A percentile compares a stretch with the other conserved stretches of the same genome.
Conservation (phyloP, 2,329 filamentous ascomycete genomes). For the Curvularia spicifera region DNA sequence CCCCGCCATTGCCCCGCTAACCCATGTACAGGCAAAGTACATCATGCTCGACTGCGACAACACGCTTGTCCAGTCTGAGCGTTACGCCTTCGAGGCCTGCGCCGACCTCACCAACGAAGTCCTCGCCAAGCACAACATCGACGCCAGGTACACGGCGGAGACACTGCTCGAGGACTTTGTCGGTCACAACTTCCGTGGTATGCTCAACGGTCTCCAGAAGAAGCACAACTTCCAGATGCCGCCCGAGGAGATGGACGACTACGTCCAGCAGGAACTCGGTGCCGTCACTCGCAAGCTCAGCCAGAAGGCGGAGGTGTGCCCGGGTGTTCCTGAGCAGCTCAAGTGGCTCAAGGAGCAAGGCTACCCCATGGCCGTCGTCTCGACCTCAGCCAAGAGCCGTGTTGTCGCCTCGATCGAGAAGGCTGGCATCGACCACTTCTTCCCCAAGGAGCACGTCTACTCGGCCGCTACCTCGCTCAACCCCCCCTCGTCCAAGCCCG, state of each 20-base stretch:
- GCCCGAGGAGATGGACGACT: conserved; percentile 72
- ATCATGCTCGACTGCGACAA: conserved; percentile 72
- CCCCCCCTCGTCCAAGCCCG: conserved; percentile 85
- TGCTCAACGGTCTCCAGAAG: conserved; percentile 78
- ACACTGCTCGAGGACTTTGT: conserved; percentile 86
- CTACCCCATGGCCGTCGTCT: conserved; percentile 81
- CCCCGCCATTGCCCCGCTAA: conserved; percentile 33
- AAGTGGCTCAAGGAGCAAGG: conserved; percentile 68
- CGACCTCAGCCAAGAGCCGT: conserved; percentile 77
- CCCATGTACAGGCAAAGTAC: conserved; percentile 52
- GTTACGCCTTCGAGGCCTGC: conserved; percentile 89
- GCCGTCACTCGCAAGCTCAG: conserved; percentile 82
- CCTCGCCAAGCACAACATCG: conserved; percentile 69
- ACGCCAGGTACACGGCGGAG: conserved; percentile 76
- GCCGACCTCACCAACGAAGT: conserved; percentile 89
- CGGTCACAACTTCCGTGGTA: conserved; percentile 92
- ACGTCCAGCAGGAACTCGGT: conserved; percentile 79
- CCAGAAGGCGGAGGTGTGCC: conserved; percentile 70
- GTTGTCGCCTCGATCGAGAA: conserved; percentile 80
- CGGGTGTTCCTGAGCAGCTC: conserved; percentile 71
- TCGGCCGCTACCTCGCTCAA: conserved; percentile 79
- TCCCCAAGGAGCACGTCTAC: conserved; percentile 76
- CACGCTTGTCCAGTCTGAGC: conserved; percentile 90
- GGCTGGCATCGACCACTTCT: conserved; percentile 80
- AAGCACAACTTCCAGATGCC: conserved; percentile 76